These are phyloP conservation scores for Arthrobotrys musiformis DNA, from an alignment of 2,329 filamentous ascomycete genomes.

Conservation along the genomic window DNA sequence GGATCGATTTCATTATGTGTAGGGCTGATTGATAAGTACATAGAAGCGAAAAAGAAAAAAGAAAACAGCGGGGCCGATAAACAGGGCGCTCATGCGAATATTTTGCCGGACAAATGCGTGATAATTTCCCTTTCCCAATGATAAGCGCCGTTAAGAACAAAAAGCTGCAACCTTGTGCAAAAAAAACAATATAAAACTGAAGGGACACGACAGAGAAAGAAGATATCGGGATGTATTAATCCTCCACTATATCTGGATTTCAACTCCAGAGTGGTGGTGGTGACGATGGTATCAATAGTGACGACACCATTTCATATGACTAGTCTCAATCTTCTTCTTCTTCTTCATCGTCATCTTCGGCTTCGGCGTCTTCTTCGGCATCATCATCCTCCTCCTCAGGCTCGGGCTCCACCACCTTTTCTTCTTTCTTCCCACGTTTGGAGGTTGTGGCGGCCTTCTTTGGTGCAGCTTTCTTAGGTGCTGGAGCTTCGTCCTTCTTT, in stretches of 20 bases:
- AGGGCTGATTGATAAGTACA: constrained; percentile 24
- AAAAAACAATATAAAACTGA: constrained; percentile 1
- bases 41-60: constrained; percentile 33
- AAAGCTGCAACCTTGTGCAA: neutral
- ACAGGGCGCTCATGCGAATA: constrained; percentile 15
- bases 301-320: neutral
- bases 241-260: neutral
- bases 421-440: constrained; percentile 39
- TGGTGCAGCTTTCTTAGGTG: constrained; percentile 30
- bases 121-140: constrained; percentile 19
- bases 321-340: constrained; percentile 18
- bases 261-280: neutral
- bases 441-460: constrained; percentile 32
- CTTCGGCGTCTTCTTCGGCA: constrained; percentile 24
- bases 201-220: neutral
- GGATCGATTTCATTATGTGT: constrained; percentile 15
- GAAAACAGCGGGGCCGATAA: constrained; percentile 8
- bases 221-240: neutral
- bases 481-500: constrained; percentile 45
- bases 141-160: constrained; percentile 38
- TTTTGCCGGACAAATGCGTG: constrained; percentile 14
- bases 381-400: constrained; percentile 26
- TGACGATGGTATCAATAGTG: too few relatives aligned
- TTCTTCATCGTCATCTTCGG: constrained; percentile 32
- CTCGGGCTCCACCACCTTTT: constrained; percentile 24